Base-by-base conservation (phyloP, 1,284 basidiomycete species). In the Leccinum cinnamomeum region DNA sequence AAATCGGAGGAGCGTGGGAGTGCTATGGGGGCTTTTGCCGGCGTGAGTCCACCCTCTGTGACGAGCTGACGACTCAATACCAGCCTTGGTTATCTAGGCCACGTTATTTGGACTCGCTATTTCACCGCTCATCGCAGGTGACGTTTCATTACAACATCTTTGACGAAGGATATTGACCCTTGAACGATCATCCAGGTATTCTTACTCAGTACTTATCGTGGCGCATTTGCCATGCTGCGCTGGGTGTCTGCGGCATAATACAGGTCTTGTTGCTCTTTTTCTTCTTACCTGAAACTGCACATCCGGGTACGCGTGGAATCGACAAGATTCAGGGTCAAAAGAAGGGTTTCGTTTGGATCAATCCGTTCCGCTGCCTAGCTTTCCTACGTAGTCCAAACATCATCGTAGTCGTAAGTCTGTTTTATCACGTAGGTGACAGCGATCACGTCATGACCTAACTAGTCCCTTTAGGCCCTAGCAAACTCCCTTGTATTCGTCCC, bases 251-350 rank as follows among this genome's bases (percentile, higher is more conserved):
- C 35, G 82, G 82, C 4, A 64, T 82, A 0, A 61, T 82, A 3
- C 79, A 81, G 1, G 76, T 86, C 30, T 30, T 82, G 0, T 68
- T 82, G 10, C 78, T 87, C 33, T 70, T 78, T 7, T 57, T 84
- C 28, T 80, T 83, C 58, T 79, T 92, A 14, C 91, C 92, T 0
- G 92, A 94, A 70, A 93, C 91, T 1, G 82, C 80, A 16, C 87
- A 89, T 68, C 77, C 84, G 56, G 70, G 78, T 58, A 63, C 81
- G 7, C 72, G 77, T 14, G 81, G 83, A 0, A 76, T 83, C 11
- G 84, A 85, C 39, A 77, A 70, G 48, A 8, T 39, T 25, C 67
- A 65, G 23, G 73, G 71, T 25, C 70, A 74, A 81, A 8, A 85
- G 53, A 76, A 71, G 59, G 72, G 78, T 18, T 69, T 77, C 46